phyloP scores from a whole-genome alignment of 2,329 filamentous ascomycete genomes.

The Aureobasidium sp. region DNA sequence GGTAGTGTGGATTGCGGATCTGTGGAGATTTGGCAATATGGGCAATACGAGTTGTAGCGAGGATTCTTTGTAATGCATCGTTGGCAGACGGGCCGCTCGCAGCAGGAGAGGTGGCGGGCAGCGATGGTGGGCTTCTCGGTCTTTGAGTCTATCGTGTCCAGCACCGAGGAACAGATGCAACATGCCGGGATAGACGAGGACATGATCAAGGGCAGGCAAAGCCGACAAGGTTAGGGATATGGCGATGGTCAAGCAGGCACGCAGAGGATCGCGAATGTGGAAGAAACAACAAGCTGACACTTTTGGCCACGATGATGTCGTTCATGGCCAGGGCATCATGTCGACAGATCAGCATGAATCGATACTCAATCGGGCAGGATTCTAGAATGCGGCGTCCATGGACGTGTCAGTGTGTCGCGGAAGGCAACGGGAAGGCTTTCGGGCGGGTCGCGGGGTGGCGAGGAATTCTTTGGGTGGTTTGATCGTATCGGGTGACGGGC shows the following conservation, averaged over 20 bases:
- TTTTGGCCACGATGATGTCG: neutral
- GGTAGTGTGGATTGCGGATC: slow-evolving; percentile 49
- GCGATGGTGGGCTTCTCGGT: slow-evolving; percentile 54
- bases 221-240: neutral
- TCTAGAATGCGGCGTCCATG: neutral
- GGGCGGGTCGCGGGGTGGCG: neutral
- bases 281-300: neutral
- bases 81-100: slow-evolving; percentile 62
- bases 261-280: neutral
- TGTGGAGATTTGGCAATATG: slow-evolving; percentile 68
- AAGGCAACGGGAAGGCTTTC: neutral
- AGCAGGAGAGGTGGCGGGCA: slow-evolving; percentile 59
- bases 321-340: neutral
- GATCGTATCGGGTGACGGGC: neutral
- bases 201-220: slow-evolving; percentile 16
- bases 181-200: slow-evolving; percentile 41
- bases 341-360: neutral
- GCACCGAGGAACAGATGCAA: slow-evolving; percentile 60
- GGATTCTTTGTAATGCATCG: slow-evolving; percentile 61
- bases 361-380: neutral
- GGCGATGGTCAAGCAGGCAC: neutral
- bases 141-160: slow-evolving; percentile 47
- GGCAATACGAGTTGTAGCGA: slow-evolving; percentile 59
- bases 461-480: neutral
- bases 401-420: neutral